Conservation (phyloP, 192 early-diverging fungal genomes). For the Umbelopsis sp. region DNA sequence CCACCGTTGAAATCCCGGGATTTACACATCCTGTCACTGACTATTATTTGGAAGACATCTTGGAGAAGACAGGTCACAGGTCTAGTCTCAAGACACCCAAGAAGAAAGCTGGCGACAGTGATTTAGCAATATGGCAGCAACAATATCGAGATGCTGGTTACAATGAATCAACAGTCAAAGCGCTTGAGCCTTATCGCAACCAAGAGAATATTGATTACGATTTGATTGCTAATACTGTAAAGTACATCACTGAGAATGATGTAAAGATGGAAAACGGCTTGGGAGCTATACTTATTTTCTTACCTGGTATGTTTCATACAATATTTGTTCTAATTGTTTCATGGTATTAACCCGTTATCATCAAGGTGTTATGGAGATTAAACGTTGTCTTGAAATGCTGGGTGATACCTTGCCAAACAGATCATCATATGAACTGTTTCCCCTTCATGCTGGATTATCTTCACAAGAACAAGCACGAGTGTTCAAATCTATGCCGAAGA, state of each 20-base stretch:
- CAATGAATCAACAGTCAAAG: conserved; percentile 37
- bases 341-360: not conserved
- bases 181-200: conserved; percentile 37
- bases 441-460: conserved; percentile 68
- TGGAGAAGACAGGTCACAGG: conserved; percentile 53
- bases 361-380: conserved; percentile 71
- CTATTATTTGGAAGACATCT: conserved; percentile 69
- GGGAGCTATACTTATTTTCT: conserved; percentile 68
- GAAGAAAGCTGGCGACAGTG: conserved; percentile 31
- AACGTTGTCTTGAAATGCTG: conserved; percentile 62
- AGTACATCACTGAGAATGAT: conserved; percentile 58
- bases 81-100: conserved; percentile 43
- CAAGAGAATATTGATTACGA: conserved; percentile 65
- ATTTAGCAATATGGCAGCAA: conserved; percentile 46
- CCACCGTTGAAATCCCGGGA: conserved; percentile 70
- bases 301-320: conserved; percentile 49
- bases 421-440: conserved; percentile 29
- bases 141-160: conserved; percentile 42
- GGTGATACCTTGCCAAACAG: conserved; percentile 4
- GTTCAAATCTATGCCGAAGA: conserved; percentile 53
- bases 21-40: conserved; percentile 76
- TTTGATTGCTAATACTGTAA: conserved; percentile 57
- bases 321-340: not conserved
- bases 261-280: conserved; percentile 41
- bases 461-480: conserved; percentile 70